These are phyloP conservation scores for Nidula microcarpa DNA, from an alignment of 768 basidiomycete species.

Conservation along the genomic window DNA sequence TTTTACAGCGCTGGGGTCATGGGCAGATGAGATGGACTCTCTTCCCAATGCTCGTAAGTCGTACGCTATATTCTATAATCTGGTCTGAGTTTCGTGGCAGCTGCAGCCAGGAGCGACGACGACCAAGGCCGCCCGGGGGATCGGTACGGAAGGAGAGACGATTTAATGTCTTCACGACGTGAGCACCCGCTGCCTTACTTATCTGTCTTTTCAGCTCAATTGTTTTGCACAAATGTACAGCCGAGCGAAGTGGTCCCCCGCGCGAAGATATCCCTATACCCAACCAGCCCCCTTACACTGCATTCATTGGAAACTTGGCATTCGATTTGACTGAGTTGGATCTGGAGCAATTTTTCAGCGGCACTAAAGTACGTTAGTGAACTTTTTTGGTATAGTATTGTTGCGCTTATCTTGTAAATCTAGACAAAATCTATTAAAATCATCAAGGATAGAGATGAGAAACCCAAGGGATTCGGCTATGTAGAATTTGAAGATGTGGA, in stretches of 20 bases:
- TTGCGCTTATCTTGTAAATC: neutral
- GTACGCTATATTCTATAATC: neutral
- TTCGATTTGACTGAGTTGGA: slow-evolving; percentile 89
- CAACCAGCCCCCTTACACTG: slow-evolving; percentile 90
- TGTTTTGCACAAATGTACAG: slow-evolving; percentile 33
- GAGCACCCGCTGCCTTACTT: slow-evolving; percentile 17
- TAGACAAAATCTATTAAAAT: slow-evolving; percentile 87
- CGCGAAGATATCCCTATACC: slow-evolving; percentile 97
- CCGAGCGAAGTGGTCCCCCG: slow-evolving; percentile 49
- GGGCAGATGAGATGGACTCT: slow-evolving; percentile 98
- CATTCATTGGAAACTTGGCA: slow-evolving; percentile 93
- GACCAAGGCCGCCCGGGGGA: slow-evolving; percentile 53
- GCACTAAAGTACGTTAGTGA: slow-evolving; percentile 47
- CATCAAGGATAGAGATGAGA: slow-evolving; percentile 89
- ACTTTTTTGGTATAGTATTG: neutral
- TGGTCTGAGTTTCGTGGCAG: slow-evolving; percentile 31
- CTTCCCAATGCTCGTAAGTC: slow-evolving; percentile 91
- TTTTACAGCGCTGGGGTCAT: slow-evolving; percentile 76
- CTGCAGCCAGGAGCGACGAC: slow-evolving; percentile 68
- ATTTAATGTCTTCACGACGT: slow-evolving; percentile 64
- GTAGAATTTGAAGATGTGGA: slow-evolving; percentile 91
- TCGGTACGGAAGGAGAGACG: slow-evolving; percentile 58
- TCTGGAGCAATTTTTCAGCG: slow-evolving; percentile 75
- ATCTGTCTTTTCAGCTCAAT: slow-evolving; percentile 6
- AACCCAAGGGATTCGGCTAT: slow-evolving; percentile 98